phyloP scores from a whole-genome alignment of 352 stramenopile species.

The Globisporangium heterothallicum region DNA sequence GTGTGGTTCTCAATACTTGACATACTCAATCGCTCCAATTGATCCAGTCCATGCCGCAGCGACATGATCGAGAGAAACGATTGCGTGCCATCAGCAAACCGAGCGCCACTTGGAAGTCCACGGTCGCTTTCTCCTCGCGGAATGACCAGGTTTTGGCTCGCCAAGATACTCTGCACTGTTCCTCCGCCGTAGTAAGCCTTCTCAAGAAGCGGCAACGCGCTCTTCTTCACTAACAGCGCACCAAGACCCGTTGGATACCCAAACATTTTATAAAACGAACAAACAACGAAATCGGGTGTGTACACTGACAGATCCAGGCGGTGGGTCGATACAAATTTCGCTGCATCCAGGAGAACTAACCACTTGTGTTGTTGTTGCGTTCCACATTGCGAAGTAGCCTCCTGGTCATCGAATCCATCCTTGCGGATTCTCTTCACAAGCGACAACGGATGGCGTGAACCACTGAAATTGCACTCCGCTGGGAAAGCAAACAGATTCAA shows the following conservation, averaged over 20 bases:
- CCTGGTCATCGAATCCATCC: conserved; percentile 7
- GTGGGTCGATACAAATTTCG: conserved; percentile 58
- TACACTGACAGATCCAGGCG: conserved; percentile 41
- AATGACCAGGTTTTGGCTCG: conserved; percentile 30
- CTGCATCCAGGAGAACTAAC: conserved; percentile 67
- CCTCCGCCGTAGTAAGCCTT: conserved; percentile 66
- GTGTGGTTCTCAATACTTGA: conserved; percentile 41
- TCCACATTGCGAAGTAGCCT: too few relatives aligned
- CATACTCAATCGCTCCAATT: conserved; percentile 44
- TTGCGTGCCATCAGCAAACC: conserved; percentile 58
- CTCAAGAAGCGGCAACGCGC: conserved; percentile 27
- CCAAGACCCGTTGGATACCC: conserved; percentile 68
- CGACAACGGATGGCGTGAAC: conserved; percentile 35
- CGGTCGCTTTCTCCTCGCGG: conserved; percentile 17
- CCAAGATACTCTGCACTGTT: conserved; percentile 57
- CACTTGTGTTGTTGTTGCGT: conserved; percentile 14
- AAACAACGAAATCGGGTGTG: conserved; percentile 54
- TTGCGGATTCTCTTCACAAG: conserved; percentile 34
- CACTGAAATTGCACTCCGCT: conserved; percentile 78
- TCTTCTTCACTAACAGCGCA: conserved; percentile 47
- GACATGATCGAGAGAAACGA: conserved; percentile 66
- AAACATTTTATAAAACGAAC: conserved; percentile 87
- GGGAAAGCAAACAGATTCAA: conserved; percentile 61
- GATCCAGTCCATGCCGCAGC: conserved; percentile 43
- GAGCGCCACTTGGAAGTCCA: too few relatives aligned